Conservation (phyloP, 352 stramenopile genomes). For the Globisporangium alternatum region DNA sequence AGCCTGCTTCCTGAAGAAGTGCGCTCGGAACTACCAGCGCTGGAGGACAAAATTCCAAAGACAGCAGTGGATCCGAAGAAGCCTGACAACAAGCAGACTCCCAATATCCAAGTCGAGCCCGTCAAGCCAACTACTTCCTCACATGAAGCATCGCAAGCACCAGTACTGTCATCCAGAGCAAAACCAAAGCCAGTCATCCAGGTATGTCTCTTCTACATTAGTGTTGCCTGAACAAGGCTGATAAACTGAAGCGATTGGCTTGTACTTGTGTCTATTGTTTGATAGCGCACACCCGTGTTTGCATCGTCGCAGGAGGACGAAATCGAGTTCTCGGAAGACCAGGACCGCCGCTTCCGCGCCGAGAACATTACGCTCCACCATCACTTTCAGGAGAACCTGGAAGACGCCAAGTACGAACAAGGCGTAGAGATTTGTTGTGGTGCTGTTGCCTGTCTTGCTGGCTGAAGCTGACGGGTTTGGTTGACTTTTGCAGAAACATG, state of each 20-base stretch:
- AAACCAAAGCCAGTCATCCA: conserved; percentile 11
- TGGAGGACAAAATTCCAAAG: conserved; percentile 47
- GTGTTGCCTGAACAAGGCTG: not conserved
- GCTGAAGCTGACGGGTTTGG: not conserved
- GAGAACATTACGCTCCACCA: conserved; percentile 79
- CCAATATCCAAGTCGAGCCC: not conserved
- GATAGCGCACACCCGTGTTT: conserved; percentile 29
- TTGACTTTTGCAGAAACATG: conserved; percentile 50
- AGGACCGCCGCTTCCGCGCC: conserved; percentile 52
- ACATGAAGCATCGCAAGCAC: not conserved
- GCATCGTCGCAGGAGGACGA: conserved; percentile 41
- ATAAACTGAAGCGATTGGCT: not conserved
- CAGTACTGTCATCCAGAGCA: not conserved
- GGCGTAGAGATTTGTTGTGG: not conserved
- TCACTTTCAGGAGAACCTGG: conserved; percentile 84
- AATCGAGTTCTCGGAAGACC: conserved; percentile 61
- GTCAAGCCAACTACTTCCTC: not conserved
- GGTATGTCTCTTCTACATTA: conserved; percentile 3
- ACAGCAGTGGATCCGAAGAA: conserved; percentile 12
- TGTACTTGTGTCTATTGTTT: not conserved
- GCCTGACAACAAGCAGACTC: not conserved
- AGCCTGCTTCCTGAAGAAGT: conserved; percentile 67
- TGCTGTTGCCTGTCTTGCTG: not conserved
- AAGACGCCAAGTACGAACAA: conserved; percentile 69
- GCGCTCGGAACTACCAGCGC: conserved; percentile 38